Evolutionary conservation across 768 basidiomycete species (phyloP).

Genomic region (Podaxis rugospora): DNA sequence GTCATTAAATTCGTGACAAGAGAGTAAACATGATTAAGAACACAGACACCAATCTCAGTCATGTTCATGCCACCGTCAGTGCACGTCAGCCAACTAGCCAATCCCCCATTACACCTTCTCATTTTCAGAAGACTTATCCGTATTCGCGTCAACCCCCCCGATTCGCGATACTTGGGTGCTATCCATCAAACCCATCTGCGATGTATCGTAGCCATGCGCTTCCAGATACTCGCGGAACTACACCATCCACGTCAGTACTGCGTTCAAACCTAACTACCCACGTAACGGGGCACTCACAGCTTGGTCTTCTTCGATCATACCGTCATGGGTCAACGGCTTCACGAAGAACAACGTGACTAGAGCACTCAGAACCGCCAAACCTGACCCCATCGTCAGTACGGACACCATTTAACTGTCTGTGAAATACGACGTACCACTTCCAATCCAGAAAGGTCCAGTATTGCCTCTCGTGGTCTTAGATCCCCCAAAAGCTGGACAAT

Average conservation of each 20-base stretch:
- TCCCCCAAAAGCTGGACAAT: constrained; percentile 57
- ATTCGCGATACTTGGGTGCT: constrained; percentile 22
- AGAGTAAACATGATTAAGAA: background rate
- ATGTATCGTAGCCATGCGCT: constrained; percentile 73
- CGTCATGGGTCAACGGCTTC: constrained; percentile 67
- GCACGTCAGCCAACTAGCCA: background rate
- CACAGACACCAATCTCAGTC: background rate
- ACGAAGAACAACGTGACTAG: constrained; percentile 69
- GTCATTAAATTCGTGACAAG: background rate
- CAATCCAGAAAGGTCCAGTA: constrained; percentile 87
- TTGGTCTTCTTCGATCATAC: constrained; percentile 74
- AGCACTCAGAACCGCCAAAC: constrained; percentile 77
- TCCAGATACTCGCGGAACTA: constrained; percentile 84
- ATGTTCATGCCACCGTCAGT: background rate
- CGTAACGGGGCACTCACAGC: constrained; percentile 34
- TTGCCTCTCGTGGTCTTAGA: constrained; percentile 47
- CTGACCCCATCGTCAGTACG: constrained; percentile 21
- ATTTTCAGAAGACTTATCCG: background rate
- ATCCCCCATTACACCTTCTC: constrained; percentile 11
- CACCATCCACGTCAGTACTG: background rate
- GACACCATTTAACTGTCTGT: background rate
- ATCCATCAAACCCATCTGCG: constrained; percentile 56
- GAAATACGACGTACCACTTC: constrained; percentile 46
- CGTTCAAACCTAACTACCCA: background rate
- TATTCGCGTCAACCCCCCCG: constrained; percentile 19